Evolutionary conservation across 768 basidiomycete genomes (phyloP).

Genomic region (Steccherinum ochraceum): DNA sequence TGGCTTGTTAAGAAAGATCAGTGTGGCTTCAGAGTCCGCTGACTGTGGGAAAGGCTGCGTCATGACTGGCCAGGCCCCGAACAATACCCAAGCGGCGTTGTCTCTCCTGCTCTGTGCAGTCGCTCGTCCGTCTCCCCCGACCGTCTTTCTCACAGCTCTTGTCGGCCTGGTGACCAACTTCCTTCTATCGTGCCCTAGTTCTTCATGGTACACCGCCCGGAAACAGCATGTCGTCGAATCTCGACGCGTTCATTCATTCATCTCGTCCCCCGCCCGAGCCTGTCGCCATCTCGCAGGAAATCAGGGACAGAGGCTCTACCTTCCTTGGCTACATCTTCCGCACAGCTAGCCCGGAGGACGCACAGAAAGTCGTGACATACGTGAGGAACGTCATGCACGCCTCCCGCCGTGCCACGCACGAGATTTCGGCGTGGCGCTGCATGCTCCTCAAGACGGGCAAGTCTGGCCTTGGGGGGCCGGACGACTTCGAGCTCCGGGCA

Average conservation of each 20-base stretch:
- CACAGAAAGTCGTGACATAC: slow-evolving; percentile 42
- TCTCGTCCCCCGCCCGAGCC: slow-evolving; percentile 39
- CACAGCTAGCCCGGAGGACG: slow-evolving; percentile 47
- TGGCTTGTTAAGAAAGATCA: too few species aligned
- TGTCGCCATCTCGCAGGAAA: slow-evolving; percentile 60
- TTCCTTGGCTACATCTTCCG: slow-evolving; percentile 63
- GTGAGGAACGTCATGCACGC: slow-evolving; percentile 53
- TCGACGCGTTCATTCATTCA: slow-evolving; percentile 50
- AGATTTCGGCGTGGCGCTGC: slow-evolving; percentile 75
- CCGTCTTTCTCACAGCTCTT: too few species aligned
- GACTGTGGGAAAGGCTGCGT: too few species aligned
- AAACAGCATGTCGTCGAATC: slow-evolving; percentile 27
- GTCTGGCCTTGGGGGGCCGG: slow-evolving; percentile 62
- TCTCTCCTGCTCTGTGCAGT: too few species aligned
- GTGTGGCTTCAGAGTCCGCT: too few species aligned
- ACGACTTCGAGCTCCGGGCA: slow-evolving; percentile 64
- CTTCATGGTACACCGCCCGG: too few species aligned
- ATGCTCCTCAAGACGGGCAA: slow-evolving; percentile 63
- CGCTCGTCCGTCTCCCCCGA: too few species aligned
- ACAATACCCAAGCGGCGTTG: too few species aligned
- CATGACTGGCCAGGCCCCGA: too few species aligned
- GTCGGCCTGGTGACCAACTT: too few species aligned
- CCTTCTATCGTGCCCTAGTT: too few species aligned
- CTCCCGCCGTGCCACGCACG: slow-evolving; percentile 55
- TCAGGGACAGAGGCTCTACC: slow-evolving; percentile 66